Conservation (phyloP, 441 rosid species). For the Corymbia calophylla region DNA sequence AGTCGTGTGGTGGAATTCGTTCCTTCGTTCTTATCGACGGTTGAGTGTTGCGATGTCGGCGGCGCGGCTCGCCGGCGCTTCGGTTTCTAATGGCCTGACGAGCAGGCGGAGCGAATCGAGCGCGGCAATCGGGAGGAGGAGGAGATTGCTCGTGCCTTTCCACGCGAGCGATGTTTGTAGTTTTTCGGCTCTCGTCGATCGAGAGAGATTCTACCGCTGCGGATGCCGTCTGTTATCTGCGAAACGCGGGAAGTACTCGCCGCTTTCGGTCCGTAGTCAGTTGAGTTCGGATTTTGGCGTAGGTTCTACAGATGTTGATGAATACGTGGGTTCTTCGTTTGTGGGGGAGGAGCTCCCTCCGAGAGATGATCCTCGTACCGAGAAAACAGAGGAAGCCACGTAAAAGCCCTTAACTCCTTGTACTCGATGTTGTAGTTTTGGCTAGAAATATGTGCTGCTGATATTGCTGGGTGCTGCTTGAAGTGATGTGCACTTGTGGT, state of each 20-base stretch:
- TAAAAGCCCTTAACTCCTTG: constrained; percentile 31
- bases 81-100: constrained; percentile 25
- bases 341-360: background rate
- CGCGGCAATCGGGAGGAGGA: constrained; percentile 1
- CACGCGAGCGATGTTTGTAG: constrained; percentile 3
- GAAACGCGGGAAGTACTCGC: constrained; percentile 14
- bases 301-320: constrained; percentile 28
- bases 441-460: background rate
- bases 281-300: constrained; percentile 34
- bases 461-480: background rate
- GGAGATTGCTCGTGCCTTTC: constrained; percentile 6
- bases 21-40: background rate
- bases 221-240: constrained; percentile 11
- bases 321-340: background rate
- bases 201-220: constrained; percentile 5
- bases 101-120: constrained; percentile 15
- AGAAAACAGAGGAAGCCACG: constrained; percentile 24
- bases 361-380: constrained; percentile 26
- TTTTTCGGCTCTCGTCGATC: background rate
- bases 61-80: constrained; percentile 27
- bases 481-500: background rate
- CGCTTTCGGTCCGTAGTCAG: constrained; percentile 28
- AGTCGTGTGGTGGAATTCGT: background rate
- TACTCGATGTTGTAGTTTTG: background rate
- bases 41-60: constrained; percentile 19